Conservation (phyloP, 345 rosid species). For the Schrenkiella parvula region DNA sequence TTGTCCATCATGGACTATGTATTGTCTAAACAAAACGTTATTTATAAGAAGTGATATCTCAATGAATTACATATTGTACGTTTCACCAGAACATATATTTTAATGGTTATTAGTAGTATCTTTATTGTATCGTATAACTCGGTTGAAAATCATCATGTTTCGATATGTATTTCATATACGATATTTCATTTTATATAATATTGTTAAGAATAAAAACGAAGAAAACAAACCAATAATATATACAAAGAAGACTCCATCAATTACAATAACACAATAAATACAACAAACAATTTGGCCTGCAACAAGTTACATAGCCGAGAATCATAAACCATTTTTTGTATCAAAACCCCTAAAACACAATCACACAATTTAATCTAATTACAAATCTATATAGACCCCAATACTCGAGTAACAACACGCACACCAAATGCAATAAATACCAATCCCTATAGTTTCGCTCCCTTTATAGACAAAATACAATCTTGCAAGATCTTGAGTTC, state of each 20-base stretch:
- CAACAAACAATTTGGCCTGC: constrained; percentile 4
- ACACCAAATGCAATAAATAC: constrained; percentile 15
- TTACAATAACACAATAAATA: constrained; percentile 2
- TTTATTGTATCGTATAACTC: too few relatives aligned
- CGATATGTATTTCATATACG: too few relatives aligned
- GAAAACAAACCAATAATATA: not conserved
- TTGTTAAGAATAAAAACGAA: not conserved
- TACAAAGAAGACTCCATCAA: not conserved
- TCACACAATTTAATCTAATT: constrained; percentile 21
- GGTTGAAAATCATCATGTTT: too few relatives aligned
- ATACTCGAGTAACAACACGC: constrained; percentile 14
- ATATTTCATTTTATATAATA: too few relatives aligned
- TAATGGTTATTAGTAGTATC: too few relatives aligned
- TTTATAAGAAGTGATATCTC: too few relatives aligned
- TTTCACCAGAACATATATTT: too few relatives aligned
- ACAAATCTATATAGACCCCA: constrained; percentile 11
- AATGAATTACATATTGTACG: too few relatives aligned
- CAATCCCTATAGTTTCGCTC: not conserved
- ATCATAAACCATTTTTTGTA: not conserved
- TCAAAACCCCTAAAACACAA: constrained; percentile 18
- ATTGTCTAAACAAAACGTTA: too few relatives aligned
- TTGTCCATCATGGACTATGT: too few relatives aligned
- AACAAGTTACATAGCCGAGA: not conserved
- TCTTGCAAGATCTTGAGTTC: constrained; percentile 2
- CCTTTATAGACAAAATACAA: constrained; percentile 16